Percentiles rank a stretch among this genome's conserved stretches.
phyloP scores from a whole-genome alignment of 2,329 filamentous ascomycete genomes.

The Botrytis sinoallii region DNA sequence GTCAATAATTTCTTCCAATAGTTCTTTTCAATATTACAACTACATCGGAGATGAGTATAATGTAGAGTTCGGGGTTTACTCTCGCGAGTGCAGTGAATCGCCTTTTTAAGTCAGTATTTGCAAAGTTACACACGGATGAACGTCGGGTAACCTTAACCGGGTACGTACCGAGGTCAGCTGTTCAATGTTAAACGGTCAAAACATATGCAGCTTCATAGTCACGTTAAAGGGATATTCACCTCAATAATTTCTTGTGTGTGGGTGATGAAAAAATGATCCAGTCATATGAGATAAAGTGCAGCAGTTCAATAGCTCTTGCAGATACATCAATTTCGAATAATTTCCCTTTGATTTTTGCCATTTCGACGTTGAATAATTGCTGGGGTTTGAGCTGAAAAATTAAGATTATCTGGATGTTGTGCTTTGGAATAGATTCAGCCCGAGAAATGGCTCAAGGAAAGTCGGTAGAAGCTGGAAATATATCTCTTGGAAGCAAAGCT shows the following conservation, averaged over 20 bases:
- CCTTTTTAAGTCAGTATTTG: not conserved
- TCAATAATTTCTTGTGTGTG: not conserved
- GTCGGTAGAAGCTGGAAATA: too few species aligned
- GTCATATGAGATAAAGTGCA: conserved; percentile 6
- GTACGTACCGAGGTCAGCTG: not conserved
- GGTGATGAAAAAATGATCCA: not conserved
- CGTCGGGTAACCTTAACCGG: not conserved
- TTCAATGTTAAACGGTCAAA: not conserved
- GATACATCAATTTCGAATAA: not conserved
- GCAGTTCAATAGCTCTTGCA: too few species aligned
- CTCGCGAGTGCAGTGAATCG: not conserved
- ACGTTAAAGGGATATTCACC: not conserved
- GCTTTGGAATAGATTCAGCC: not conserved
- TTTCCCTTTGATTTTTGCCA: not conserved
- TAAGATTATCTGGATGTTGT: not conserved
- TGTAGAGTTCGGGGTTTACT: not conserved
- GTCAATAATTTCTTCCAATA: not conserved
- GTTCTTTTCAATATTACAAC: not conserved
- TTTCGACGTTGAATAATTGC: not conserved
- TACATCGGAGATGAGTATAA: not conserved
- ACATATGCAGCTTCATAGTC: not conserved
- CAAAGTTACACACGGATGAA: not conserved
- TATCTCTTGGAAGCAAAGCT: not conserved
- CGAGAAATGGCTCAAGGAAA: not conserved
- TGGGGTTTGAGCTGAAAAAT: not conserved